Conservation (phyloP, 1,284 basidiomycete species). For the Pseudozyma hubeiensis region DNA sequence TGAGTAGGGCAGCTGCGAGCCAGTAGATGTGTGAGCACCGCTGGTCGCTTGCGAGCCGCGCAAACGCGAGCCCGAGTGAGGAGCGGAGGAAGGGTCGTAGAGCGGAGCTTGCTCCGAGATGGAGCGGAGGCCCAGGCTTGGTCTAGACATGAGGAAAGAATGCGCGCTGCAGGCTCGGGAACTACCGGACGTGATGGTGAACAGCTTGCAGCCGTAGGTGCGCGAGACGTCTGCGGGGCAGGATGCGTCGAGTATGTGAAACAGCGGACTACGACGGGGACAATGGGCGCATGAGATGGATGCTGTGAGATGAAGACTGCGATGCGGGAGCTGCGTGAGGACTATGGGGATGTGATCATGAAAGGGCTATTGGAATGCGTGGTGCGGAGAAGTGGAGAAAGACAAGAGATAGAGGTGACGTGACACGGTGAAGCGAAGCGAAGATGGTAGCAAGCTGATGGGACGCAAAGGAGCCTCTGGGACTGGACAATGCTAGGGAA, state of each 20-base stretch:
- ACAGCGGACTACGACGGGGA: too few relatives aligned
- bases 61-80: conserved; percentile 29
- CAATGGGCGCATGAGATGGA: too few relatives aligned
- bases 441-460: not conserved
- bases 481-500: not conserved
- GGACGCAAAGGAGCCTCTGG: conserved; percentile 6
- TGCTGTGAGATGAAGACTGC: too few relatives aligned
- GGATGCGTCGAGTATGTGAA: too few relatives aligned
- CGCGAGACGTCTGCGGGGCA: too few relatives aligned
- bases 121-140: conserved; percentile 37
- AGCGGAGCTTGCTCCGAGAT: conserved; percentile 48
- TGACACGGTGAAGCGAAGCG: too few relatives aligned
- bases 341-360: too few relatives aligned
- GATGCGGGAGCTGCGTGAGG: too few relatives aligned
- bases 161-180: not conserved
- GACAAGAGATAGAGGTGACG: too few relatives aligned
- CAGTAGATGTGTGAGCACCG: conserved; percentile 20
- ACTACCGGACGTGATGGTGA: conserved; percentile 11
- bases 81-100: conserved; percentile 21
- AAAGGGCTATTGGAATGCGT: too few relatives aligned
- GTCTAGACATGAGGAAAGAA: conserved; percentile 20
- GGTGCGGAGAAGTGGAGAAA: too few relatives aligned
- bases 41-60: conserved; percentile 33
- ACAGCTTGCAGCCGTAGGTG: not conserved
- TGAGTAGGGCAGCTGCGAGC: conserved; percentile 36